Percentiles rank a stretch among this genome's conserved stretches.
phyloP scores from a whole-genome alignment of 169 alveolate genomes.

The Eimeria acervulina region DNA sequence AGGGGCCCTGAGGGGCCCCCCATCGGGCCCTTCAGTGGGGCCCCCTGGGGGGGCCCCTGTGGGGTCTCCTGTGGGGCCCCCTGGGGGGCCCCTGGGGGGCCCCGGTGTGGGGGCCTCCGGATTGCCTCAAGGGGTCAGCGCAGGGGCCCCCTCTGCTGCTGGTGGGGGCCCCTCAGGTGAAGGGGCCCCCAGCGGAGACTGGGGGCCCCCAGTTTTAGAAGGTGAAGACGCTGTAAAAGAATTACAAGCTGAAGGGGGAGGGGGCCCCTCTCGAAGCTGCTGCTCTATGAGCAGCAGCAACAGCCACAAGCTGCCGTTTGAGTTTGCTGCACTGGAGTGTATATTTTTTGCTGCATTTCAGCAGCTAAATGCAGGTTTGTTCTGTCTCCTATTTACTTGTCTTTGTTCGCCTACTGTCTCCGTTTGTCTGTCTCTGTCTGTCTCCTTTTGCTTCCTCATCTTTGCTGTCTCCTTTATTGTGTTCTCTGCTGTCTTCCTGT shows the following conservation, averaged over 20 bases:
- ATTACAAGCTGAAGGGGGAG: not conserved
- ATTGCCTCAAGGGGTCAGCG: not conserved
- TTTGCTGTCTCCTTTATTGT: not conserved
- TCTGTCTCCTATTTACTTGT: not conserved
- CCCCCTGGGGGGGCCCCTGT: too few relatives aligned
- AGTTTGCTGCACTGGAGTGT: constrained; percentile 91
- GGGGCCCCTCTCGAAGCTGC: not conserved
- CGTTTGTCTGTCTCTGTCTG: not conserved
- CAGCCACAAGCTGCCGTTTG: constrained; percentile 87
- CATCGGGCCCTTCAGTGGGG: not conserved
- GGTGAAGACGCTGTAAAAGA: not conserved
- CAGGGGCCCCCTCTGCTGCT: not conserved
- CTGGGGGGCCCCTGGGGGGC: too few relatives aligned
- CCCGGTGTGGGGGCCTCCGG: not conserved
- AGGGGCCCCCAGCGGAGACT: not conserved
- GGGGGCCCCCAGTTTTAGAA: not conserved
- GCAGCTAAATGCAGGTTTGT: constrained; percentile 82
- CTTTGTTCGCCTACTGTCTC: not conserved
- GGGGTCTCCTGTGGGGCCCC: too few relatives aligned
- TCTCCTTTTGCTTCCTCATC: not conserved
- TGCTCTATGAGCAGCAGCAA: constrained; percentile 53
- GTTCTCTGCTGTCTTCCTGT: not conserved
- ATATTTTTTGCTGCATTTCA: constrained; percentile 90
- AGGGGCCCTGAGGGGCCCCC: not conserved
- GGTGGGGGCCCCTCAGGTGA: not conserved